Evolutionary conservation across 176 grass and related monocot genomes (phyloP).

Genomic region (Bonia amplexicaulis): DNA sequence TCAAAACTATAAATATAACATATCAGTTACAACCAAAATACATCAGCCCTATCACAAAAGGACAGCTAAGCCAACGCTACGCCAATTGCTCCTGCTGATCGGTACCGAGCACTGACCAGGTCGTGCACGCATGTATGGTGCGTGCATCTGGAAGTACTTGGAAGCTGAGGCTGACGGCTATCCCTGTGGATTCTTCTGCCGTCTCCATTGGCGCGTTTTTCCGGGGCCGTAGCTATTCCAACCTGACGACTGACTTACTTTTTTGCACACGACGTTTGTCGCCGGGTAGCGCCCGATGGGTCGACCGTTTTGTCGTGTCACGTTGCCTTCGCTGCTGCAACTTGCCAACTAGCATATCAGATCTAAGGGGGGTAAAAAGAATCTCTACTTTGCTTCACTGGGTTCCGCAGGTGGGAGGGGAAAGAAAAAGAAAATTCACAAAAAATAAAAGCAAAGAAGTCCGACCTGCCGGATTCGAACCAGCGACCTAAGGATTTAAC

Average conservation of each 20-base stretch:
- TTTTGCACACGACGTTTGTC: not conserved
- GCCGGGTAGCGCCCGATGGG: not conserved
- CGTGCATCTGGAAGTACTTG: not conserved
- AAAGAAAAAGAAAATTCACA: no score
- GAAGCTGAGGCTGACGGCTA: not conserved
- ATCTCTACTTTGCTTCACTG: no score
- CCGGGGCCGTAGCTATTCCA: no score
- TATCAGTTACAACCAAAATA: no score
- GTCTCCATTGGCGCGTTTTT: not conserved
- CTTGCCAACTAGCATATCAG: not conserved
- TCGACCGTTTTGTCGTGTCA: not conserved
- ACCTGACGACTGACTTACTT: not conserved
- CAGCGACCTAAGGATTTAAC: constrained; percentile 81
- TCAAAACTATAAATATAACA: no score
- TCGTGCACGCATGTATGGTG: not conserved
- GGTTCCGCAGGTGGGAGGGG: no score
- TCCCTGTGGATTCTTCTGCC: not conserved
- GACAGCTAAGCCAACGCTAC: no score
- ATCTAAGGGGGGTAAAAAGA: no score
- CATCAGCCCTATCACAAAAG: no score
- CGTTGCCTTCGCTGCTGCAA: not conserved
- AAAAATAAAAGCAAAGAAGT: not conserved
- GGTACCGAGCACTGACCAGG: not conserved
- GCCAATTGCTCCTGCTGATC: not conserved
- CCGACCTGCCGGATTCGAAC: constrained; percentile 86